Percentiles rank a stretch among this genome's conserved stretches.
These are phyloP conservation scores for Carallia brachiata DNA, from an alignment of 345 rosid genomes.

Conservation along the genomic window DNA sequence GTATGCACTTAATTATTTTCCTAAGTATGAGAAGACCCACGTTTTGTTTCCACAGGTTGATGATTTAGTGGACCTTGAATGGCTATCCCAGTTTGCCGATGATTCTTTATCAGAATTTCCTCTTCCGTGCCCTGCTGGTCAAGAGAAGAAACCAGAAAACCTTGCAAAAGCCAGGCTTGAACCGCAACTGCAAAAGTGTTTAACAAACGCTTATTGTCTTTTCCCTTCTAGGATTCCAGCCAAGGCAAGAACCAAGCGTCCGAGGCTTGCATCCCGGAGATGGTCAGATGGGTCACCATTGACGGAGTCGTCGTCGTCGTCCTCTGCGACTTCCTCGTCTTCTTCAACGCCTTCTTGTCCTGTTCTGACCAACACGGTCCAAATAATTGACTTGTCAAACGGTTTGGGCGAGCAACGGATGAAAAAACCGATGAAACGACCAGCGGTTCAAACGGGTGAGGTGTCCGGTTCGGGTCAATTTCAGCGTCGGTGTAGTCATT, in stretches of 20 bases:
- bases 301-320: conserved; percentile 29
- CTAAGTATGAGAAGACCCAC: background rate
- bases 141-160: conserved; percentile 7
- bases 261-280: conserved; percentile 18
- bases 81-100: conserved; percentile 57
- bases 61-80: conserved; percentile 51
- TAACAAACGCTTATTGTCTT: conserved; percentile 18
- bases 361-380: background rate
- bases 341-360: conserved; percentile 9
- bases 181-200: conserved; percentile 11
- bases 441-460: conserved; percentile 21
- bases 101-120: conserved; percentile 41
- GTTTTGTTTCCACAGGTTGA: conserved; percentile 30
- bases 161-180: conserved; percentile 18
- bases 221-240: conserved; percentile 31
- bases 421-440: conserved; percentile 39
- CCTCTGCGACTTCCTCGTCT: conserved; percentile 22
- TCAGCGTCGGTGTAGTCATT: conserved; percentile 51
- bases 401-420: conserved; percentile 18
- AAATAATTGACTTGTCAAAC: background rate
- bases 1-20: background rate
- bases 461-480: conserved; percentile 16
- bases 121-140: conserved; percentile 10
- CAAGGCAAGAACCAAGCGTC: conserved; percentile 47
- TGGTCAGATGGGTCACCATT: conserved; percentile 32